A percentile compares a stretch with the other conserved stretches of the same genome.
Conservation (phyloP, 345 rosid species). For the Arabis alpina region DNA sequence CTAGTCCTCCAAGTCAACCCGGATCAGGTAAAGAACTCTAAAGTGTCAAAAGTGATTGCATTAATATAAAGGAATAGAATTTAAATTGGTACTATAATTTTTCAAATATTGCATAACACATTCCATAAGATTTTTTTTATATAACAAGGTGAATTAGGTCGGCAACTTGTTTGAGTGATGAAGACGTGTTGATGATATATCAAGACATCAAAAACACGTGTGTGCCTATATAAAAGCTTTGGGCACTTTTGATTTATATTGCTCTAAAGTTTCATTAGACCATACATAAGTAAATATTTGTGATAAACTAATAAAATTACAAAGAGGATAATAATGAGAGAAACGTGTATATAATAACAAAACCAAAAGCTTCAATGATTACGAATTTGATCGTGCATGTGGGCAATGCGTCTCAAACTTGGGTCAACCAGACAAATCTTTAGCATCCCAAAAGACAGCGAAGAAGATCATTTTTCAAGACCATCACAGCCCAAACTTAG, state of each 20-base stretch:
- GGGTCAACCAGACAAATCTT: slow-evolving; percentile 25
- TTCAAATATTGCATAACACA: neutral
- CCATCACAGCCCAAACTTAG: too few species aligned
- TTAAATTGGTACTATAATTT: neutral
- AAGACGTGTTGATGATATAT: slow-evolving; percentile 8
- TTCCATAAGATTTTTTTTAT: slow-evolving; percentile 24
- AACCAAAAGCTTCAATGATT: slow-evolving; percentile 8
- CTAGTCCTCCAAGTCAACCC: too few species aligned
- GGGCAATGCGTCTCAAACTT: slow-evolving; percentile 8
- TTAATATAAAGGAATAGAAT: too few species aligned
- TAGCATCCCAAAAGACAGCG: slow-evolving; percentile 12
- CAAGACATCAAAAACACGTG: slow-evolving; percentile 23
- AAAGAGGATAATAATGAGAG: slow-evolving; percentile 20
- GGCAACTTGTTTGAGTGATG: slow-evolving; percentile 2
- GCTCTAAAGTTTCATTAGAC: neutral
- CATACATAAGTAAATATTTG: too few species aligned
- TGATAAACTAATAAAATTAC: neutral
- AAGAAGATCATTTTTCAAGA: neutral
- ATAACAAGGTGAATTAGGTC: slow-evolving; percentile 2
- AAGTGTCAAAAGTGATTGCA: too few species aligned
- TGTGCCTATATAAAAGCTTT: neutral
- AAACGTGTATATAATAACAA: neutral
- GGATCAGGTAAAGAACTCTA: too few species aligned
- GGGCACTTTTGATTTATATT: neutral
- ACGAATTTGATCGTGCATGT: slow-evolving; percentile 29